Percentiles rank a stretch among this genome's conserved stretches.
Conservation (phyloP, 2,329 filamentous ascomycete species). For the Fusarium xyrophilum region DNA sequence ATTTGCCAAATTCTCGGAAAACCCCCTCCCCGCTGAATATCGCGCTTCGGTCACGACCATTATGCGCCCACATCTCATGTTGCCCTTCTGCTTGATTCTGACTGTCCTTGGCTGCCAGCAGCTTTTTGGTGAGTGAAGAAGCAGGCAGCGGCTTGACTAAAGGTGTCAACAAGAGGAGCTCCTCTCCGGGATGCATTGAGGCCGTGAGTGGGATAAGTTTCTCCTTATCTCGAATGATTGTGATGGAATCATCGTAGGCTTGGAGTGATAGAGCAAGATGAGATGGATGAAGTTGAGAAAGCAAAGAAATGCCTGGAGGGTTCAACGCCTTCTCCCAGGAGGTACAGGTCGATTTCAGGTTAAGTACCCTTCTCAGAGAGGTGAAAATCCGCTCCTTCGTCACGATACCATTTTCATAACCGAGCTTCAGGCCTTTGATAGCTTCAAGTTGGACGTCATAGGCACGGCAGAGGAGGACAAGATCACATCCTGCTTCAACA, state of each 20-base stretch:
- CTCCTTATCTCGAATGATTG: constrained; percentile 88
- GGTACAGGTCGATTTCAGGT: constrained; percentile 83
- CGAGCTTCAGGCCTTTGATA: constrained; percentile 86
- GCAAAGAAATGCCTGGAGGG: constrained; percentile 76
- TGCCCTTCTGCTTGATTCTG: constrained; percentile 47
- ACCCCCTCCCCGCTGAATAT: constrained; percentile 94
- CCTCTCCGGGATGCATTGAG: constrained; percentile 82
- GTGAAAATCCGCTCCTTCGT: constrained; percentile 79
- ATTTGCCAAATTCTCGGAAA: constrained; percentile 86
- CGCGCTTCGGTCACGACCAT: constrained; percentile 59
- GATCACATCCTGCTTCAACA: constrained; percentile 92
- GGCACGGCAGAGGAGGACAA: constrained; percentile 86
- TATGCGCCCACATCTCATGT: constrained; percentile 64
- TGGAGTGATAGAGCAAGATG: constrained; percentile 82
- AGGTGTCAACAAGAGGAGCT: constrained; percentile 86
- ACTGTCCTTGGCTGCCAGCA: constrained; percentile 62
- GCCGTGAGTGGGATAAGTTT: constrained; percentile 82
- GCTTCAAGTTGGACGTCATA: constrained; percentile 91
- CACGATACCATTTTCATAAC: constrained; percentile 89
- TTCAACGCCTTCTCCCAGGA: constrained; percentile 93
- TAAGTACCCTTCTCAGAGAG: constrained; percentile 79
- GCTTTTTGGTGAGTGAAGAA: constrained; percentile 78
- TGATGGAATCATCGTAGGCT: constrained; percentile 92
- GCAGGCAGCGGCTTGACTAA: constrained; percentile 91
- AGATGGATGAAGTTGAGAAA: constrained; percentile 81